Evolutionary conservation across 148 eudicot species (phyloP).

Genomic region (Cornus kousa): DNA sequence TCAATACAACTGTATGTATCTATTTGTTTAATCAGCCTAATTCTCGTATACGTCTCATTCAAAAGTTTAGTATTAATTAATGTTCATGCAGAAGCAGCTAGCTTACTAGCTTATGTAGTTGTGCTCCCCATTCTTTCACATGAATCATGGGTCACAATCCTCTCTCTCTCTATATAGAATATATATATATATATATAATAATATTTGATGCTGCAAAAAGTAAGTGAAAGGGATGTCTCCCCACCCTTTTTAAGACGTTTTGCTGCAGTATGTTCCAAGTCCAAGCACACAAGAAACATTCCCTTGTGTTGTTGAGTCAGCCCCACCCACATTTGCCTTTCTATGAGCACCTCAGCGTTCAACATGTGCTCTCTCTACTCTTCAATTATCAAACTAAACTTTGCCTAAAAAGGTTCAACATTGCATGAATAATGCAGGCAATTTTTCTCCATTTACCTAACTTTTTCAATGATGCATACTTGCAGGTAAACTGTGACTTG

Average conservation of each 20-base stretch:
- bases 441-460: too few relatives aligned
- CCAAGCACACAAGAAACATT: slow-evolving; percentile 1
- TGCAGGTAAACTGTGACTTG: too few relatives aligned
- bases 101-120: slow-evolving; percentile 9
- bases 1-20: too few relatives aligned
- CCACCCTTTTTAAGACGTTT: slow-evolving; percentile 7
- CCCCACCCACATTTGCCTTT: slow-evolving; percentile 1
- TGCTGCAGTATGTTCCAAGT: not conserved
- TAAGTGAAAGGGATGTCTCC: slow-evolving; percentile 36
- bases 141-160: slow-evolving; percentile 6
- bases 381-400: not conserved
- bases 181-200: not conserved
- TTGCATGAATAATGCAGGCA: too few relatives aligned
- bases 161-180: slow-evolving; percentile 1
- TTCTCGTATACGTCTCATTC: too few relatives aligned
- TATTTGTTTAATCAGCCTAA: too few relatives aligned
- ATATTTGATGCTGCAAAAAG: slow-evolving; percentile 18
- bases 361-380: not conserved
- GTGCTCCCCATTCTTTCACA: slow-evolving; percentile 17
- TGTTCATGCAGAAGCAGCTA: not conserved
- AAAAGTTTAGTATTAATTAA: not conserved
- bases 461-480: too few relatives aligned
- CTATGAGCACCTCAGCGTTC: too few relatives aligned
- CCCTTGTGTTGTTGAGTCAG: slow-evolving; percentile 12
- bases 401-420: too few relatives aligned